Percentiles rank a stretch among this genome's conserved stretches.
phyloP scores from a whole-genome alignment of 202 grass and related monocot genomes.

The Hordeum pubiflorum region DNA sequence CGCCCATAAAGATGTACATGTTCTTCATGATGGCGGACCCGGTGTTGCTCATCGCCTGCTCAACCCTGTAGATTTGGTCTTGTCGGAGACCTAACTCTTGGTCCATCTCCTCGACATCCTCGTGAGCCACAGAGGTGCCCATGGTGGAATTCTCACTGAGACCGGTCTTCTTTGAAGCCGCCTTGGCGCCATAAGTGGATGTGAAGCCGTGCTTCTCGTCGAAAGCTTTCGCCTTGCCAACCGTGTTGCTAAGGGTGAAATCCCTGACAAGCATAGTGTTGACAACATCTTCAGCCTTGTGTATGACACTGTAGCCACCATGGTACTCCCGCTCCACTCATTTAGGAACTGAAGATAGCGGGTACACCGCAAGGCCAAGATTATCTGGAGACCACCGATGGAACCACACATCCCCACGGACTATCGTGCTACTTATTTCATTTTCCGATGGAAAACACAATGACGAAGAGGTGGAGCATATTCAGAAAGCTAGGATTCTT shows the following conservation, averaged over 20 bases:
- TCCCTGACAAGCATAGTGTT: too few relatives aligned
- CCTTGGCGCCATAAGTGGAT: slow-evolving; percentile 60
- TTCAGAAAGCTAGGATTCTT: too few relatives aligned
- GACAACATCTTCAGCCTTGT: background rate
- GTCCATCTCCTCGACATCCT: slow-evolving; percentile 76
- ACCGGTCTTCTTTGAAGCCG: slow-evolving; percentile 61
- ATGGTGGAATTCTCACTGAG: slow-evolving; percentile 66
- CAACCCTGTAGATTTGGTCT: slow-evolving; percentile 37
- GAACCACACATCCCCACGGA: too few relatives aligned
- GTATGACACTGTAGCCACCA: too few relatives aligned
- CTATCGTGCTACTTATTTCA: too few relatives aligned
- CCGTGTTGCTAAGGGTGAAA: background rate
- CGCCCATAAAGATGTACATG: slow-evolving; percentile 56
- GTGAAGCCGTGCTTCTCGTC: slow-evolving; percentile 68
- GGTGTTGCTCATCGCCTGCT: slow-evolving; percentile 41
- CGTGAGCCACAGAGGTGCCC: slow-evolving; percentile 52
- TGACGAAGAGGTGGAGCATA: too few relatives aligned
- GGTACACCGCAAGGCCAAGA: too few relatives aligned
- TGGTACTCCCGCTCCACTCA: too few relatives aligned
- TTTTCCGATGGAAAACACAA: too few relatives aligned
- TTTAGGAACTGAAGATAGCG: too few relatives aligned
- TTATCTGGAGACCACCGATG: too few relatives aligned
- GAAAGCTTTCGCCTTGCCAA: slow-evolving; percentile 63
- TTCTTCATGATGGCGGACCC: slow-evolving; percentile 47
- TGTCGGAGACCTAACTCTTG: slow-evolving; percentile 61